Base-by-base conservation (phyloP, 2,329 filamentous ascomycete genomes). In the Proliferodiscus dingleyae region DNA sequence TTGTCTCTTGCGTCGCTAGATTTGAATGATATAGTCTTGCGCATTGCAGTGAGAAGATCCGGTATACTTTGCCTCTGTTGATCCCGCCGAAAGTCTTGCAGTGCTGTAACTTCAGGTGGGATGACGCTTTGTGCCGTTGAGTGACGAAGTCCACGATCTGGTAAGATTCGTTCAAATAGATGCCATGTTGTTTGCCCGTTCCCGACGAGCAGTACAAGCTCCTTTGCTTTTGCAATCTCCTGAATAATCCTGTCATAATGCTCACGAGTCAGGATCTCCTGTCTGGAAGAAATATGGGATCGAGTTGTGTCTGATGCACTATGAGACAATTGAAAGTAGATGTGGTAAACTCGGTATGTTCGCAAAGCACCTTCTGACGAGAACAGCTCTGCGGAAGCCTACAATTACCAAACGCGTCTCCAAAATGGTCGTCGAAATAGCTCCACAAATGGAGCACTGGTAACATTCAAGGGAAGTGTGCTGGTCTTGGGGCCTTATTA, bases 351-450 rank as follows among this genome's bases (percentile, higher is more conserved):
- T n/a, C n/a, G n/a, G n/a, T n/a, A n/a, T n/a, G n/a, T n/a, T n/a
- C n/a, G n/a, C n/a, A n/a, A n/a, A n/a, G n/a, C n/a, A n/a, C n/a
- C n/a, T n/a, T n/a, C n/a, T n/a, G n/a, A n/a, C n/a, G n/a, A n/a
- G n/a, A n/a, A n/a, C n/a, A n/a, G n/a, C n/a, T n/a, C n/a, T n/a
- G n/a, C n/a, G n/a, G n/a, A n/a, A n/a, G n/a, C n/a, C n/a, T n/a
- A n/a, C n/a, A n/a, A n/a, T n/a, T n/a, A n/a, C 36, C 34, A 45
- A 15, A 45, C 11, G 23, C 34, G 34, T 16, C 16, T 28, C 42
- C 42, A 45, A 18, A 38, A 45, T 7, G 37, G 43, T 18, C 30
- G 37, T 3, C 9, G 21, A 6, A 46, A 18, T 4, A 41, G 15
- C 13, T 18, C 11, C 10, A 43, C 19, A 1, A 43, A 16, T 28